Evolutionary conservation across 441 rosid species (phyloP).

Genomic region (Melastoma candidum): DNA sequence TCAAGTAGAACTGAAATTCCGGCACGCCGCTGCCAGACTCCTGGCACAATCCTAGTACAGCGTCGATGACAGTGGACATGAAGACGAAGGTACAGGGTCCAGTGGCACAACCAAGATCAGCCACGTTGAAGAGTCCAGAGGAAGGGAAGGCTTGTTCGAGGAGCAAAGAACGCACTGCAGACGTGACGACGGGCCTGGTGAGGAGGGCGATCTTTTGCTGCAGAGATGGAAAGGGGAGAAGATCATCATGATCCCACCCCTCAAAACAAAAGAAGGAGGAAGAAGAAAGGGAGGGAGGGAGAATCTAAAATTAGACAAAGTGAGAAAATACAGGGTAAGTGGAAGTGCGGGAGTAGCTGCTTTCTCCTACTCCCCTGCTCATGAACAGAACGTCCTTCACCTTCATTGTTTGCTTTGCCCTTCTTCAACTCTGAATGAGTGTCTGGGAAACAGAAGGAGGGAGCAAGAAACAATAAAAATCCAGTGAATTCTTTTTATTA

Average conservation of each 20-base stretch:
- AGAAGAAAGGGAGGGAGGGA: too few species aligned
- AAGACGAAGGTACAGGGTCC: slow-evolving; percentile 5
- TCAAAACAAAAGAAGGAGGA: too few species aligned
- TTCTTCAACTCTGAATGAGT: too few species aligned
- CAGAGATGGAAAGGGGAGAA: background rate
- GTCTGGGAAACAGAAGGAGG: too few species aligned
- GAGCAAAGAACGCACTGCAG: slow-evolving; percentile 2
- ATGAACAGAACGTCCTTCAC: slow-evolving; percentile 13
- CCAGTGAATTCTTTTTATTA: too few species aligned
- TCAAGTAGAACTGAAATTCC: slow-evolving; percentile 14
- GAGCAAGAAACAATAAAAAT: too few species aligned
- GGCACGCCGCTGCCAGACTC: slow-evolving; percentile 1
- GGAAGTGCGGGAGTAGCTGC: too few species aligned
- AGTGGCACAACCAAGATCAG: slow-evolving; percentile 15
- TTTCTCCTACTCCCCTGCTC: too few species aligned
- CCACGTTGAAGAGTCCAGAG: slow-evolving; percentile 8
- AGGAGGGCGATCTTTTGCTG: slow-evolving; percentile 11
- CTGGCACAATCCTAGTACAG: background rate
- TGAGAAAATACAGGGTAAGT: too few species aligned
- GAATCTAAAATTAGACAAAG: too few species aligned
- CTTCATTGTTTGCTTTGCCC: background rate
- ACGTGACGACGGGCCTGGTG: slow-evolving; percentile 9
- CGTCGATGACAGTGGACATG: slow-evolving; percentile 7
- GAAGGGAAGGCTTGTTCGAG: background rate
- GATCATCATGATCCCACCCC: too few species aligned